These are phyloP conservation scores for Talaromyces sp. DNA, from an alignment of 2,329 filamentous ascomycete genomes.

Conservation along the genomic window DNA sequence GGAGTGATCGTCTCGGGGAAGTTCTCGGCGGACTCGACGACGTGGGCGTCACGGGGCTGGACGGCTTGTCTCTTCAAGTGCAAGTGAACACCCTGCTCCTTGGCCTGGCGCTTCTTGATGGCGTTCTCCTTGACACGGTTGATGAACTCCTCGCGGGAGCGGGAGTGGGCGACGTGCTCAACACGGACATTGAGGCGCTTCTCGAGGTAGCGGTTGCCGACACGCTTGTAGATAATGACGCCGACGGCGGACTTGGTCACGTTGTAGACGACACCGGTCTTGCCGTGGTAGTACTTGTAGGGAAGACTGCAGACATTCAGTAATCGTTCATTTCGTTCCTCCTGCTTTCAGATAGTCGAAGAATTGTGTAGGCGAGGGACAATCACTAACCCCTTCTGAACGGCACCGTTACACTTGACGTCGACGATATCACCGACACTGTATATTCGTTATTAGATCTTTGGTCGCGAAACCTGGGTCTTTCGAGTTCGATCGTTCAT, in stretches of 20 bases:
- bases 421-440: constrained; percentile 98
- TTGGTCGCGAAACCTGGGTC: constrained; percentile 19
- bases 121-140: constrained; percentile 96
- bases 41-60: constrained; percentile 74
- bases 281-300: constrained; percentile 99
- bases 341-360: not conserved
- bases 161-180: constrained; percentile 93
- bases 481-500: constrained; percentile 34
- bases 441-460: constrained; percentile 43
- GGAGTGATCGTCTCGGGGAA: constrained; percentile 87
- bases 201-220: constrained; percentile 99
- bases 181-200: constrained; percentile 99
- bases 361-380: constrained; percentile 18
- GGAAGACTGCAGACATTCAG: constrained; percentile 66
- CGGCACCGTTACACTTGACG: constrained; percentile 96
- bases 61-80: constrained; percentile 88
- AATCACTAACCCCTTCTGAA: constrained; percentile 85
- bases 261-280: constrained; percentile 98
- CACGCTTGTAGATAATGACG: constrained; percentile 99
- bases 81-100: constrained; percentile 79
- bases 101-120: constrained; percentile 85
- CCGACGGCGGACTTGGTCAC: constrained; percentile 97
- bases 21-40: constrained; percentile 75
- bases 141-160: constrained; percentile 95
- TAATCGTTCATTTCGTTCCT: not conserved